A percentile compares a stretch with the other conserved stretches of the same genome.
Evolutionary conservation across 495 filamentous ascomycete species (phyloP).

Genomic region (Penicillium lagena): DNA sequence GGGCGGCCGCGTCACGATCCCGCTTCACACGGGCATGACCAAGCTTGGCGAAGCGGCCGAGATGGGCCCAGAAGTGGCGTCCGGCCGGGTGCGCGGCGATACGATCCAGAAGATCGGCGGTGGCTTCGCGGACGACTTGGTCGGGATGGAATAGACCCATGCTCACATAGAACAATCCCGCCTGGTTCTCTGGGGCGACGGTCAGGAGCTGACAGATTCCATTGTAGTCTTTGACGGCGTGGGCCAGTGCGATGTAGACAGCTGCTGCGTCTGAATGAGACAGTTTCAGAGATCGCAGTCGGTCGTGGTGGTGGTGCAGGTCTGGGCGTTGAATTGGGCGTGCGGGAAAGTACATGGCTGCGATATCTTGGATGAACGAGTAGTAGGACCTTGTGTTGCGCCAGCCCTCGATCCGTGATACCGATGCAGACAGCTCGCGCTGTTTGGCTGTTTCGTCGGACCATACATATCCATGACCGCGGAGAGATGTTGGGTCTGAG

Average conservation of each 20-base stretch:
- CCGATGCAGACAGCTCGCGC: slow-evolving; percentile 81
- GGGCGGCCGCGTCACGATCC: slow-evolving; percentile 46
- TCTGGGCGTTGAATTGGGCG: slow-evolving; percentile 80
- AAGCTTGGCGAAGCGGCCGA: slow-evolving; percentile 85
- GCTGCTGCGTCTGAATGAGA: slow-evolving; percentile 62
- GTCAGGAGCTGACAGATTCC: slow-evolving; percentile 85
- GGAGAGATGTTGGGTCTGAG: slow-evolving; percentile 52
- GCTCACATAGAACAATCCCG: slow-evolving; percentile 85
- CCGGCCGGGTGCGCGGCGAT: slow-evolving; percentile 84
- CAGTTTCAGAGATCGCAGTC: slow-evolving; percentile 71
- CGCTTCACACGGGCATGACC: slow-evolving; percentile 63
- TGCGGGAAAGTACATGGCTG: slow-evolving; percentile 41
- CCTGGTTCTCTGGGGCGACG: slow-evolving; percentile 78
- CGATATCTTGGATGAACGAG: slow-evolving; percentile 80
- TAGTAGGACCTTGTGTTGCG: slow-evolving; percentile 91
- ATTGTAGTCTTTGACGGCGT: slow-evolving; percentile 73
- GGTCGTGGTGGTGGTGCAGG: slow-evolving; percentile 86
- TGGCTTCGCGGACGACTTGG: slow-evolving; percentile 66
- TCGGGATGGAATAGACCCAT: slow-evolving; percentile 93
- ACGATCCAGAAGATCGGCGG: slow-evolving; percentile 74
- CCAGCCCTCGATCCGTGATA: slow-evolving; percentile 93
- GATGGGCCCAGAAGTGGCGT: slow-evolving; percentile 80
- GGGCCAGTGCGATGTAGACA: slow-evolving; percentile 74
- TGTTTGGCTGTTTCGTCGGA: slow-evolving; percentile 70
- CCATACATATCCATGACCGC: slow-evolving; percentile 95